phyloP scores from a whole-genome alignment of 2,329 filamentous ascomycete genomes.

The Neonectria hederae region DNA sequence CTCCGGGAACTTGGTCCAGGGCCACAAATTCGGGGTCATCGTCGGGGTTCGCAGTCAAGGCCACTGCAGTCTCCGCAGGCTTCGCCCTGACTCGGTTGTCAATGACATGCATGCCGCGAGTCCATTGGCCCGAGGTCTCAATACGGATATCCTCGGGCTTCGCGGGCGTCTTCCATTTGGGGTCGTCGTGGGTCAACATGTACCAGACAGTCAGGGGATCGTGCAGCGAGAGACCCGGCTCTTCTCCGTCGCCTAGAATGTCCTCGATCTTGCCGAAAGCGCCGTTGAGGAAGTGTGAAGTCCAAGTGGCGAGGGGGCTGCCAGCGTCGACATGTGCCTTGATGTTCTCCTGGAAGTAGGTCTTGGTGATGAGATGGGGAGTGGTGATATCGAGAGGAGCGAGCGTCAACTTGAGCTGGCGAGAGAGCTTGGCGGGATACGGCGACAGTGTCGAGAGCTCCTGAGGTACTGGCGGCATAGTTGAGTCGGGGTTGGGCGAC shows the following conservation, averaged over 20 bases:
- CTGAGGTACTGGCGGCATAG: constrained; percentile 76
- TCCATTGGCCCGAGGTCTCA: constrained; percentile 94
- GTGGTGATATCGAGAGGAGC: constrained; percentile 83
- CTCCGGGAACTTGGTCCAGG: constrained; percentile 68
- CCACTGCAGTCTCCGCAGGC: constrained; percentile 54
- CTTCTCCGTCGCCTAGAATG: constrained; percentile 66
- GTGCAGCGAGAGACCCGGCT: constrained; percentile 74
- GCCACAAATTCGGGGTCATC: constrained; percentile 52
- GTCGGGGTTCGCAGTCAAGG: constrained; percentile 53
- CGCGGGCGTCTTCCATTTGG: constrained; percentile 65
- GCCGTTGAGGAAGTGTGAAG: constrained; percentile 74
- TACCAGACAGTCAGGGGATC: constrained; percentile 86
- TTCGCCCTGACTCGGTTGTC: constrained; percentile 74
- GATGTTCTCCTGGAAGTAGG: constrained; percentile 67
- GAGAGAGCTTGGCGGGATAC: constrained; percentile 73
- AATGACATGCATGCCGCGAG: constrained; percentile 86
- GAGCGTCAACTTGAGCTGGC: constrained; percentile 71
- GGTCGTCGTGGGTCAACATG: constrained; percentile 69
- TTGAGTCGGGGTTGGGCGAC: constrained; percentile 76
- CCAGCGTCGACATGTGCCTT: constrained; percentile 65
- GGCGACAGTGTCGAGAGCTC: constrained; percentile 61
- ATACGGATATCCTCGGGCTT: constrained; percentile 84
- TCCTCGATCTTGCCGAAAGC: constrained; percentile 74
- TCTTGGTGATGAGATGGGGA: constrained; percentile 70
- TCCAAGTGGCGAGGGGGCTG: constrained; percentile 80